Conservation (phyloP, 2,329 filamentous ascomycete genomes). For the Pseudopyrenochaeta lycopersici region DNA sequence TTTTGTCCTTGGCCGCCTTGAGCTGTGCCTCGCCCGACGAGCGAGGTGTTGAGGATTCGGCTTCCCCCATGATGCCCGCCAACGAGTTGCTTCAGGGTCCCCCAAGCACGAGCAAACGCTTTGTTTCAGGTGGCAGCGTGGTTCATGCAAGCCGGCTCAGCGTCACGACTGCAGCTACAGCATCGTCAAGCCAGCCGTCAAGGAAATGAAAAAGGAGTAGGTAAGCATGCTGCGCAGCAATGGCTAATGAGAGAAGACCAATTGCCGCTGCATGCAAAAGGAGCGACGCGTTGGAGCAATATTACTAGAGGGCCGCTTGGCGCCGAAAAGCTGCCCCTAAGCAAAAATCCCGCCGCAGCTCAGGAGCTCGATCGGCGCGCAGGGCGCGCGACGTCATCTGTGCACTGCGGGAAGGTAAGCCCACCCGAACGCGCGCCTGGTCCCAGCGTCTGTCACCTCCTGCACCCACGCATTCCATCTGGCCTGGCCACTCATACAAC, state of each 20-base stretch:
- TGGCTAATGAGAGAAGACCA: slow-evolving; percentile 21
- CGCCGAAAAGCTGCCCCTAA: slow-evolving; percentile 34
- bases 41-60: slow-evolving; percentile 49
- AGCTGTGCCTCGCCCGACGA: slow-evolving; percentile 39
- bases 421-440: slow-evolving; percentile 18
- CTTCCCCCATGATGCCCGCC: slow-evolving; percentile 41
- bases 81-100: slow-evolving; percentile 18
- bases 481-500: neutral
- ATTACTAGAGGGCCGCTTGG: slow-evolving; percentile 25
- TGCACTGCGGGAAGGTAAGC: slow-evolving; percentile 25
- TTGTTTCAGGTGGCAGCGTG: slow-evolving; percentile 21
- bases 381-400: slow-evolving; percentile 18
- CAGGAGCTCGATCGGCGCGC: slow-evolving; percentile 29
- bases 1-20: slow-evolving; percentile 79
- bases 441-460: slow-evolving; percentile 19
- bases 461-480: neutral
- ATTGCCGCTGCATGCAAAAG: slow-evolving; percentile 29
- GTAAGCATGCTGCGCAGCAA: slow-evolving; percentile 3
- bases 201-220: slow-evolving; percentile 19
- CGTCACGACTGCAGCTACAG: slow-evolving; percentile 8
- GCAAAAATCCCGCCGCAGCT: slow-evolving; percentile 11
- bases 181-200: slow-evolving; percentile 34
- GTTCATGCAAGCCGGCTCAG: slow-evolving; percentile 24
- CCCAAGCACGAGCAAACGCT: slow-evolving; percentile 19
- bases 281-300: slow-evolving; percentile 36